These are phyloP conservation scores for Sicyos baderoa DNA, from an alignment of 306 rosid genomes.

Conservation along the genomic window DNA sequence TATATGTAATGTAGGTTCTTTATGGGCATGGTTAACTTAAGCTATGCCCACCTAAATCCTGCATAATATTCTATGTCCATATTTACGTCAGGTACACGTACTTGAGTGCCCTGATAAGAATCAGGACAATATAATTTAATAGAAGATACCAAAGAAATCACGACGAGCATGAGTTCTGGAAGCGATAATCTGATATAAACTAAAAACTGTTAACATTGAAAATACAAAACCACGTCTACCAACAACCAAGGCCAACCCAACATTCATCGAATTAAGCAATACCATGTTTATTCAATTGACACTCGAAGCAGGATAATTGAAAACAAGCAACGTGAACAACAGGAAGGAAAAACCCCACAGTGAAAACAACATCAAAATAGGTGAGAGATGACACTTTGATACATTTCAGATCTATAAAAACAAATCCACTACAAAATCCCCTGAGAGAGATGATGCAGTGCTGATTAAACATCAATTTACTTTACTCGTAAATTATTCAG, in stretches of 20 bases:
- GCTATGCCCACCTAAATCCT: slow-evolving; percentile 28
- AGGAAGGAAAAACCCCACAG: neutral
- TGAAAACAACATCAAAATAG: neutral
- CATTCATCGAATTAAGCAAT: neutral
- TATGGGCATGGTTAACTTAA: slow-evolving; percentile 20
- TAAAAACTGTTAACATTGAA: neutral
- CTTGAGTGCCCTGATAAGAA: slow-evolving; percentile 19
- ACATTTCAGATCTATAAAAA: slow-evolving; percentile 3
- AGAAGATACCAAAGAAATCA: too few relatives aligned
- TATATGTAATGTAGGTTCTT: slow-evolving; percentile 27
- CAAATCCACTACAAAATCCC: neutral
- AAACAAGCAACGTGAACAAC: neutral
- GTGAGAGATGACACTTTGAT: neutral
- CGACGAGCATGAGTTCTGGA: neutral
- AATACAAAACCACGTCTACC: neutral
- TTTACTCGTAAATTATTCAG: too few relatives aligned
- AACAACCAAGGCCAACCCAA: neutral
- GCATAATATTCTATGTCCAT: slow-evolving; percentile 32
- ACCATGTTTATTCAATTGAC: neutral
- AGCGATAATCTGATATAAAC: neutral
- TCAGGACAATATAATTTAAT: slow-evolving; percentile 25
- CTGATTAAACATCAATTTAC: too few relatives aligned
- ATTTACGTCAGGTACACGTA: slow-evolving; percentile 36
- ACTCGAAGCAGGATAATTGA: neutral
- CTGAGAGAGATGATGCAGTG: too few relatives aligned